Base-by-base conservation (phyloP, 495 filamentous ascomycete genomes). In the Annulohypoxylon stygium region DNA sequence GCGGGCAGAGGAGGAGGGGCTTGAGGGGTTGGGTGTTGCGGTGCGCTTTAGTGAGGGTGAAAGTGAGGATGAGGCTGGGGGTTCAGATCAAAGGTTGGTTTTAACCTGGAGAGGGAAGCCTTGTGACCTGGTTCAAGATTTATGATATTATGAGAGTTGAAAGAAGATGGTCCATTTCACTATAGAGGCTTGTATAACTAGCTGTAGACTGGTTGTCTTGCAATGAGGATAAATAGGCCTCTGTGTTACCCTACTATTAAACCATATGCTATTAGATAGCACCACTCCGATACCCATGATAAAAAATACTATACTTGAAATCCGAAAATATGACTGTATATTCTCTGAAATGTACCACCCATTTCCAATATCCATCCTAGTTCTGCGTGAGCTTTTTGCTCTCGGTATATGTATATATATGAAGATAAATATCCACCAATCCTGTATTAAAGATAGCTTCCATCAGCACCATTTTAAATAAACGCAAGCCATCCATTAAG, bases 11-110 rank as follows among this genome's bases (percentile, higher is more conserved):
- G 83, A 86, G 65, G 79, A 90, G 63, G 92, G 92, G 6, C 78
- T 95, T 48, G 87, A 86, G 66, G 86, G 86, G 11, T 71, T 95
- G 65, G 89, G 88, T 0, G 89, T 93, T 23, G 87, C 86, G 55
- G 80, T 85, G 57, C 78, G 83, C 67, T 88, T 92, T 77, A 74
- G 70, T 0, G 73, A 71, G 0, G 72, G 60, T 4, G 73, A 71
- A 0, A 71, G 60, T 6, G 75, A 75, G 10, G 68, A 39, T 3
- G 34, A 16, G 70, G 73, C 25, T 72, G 65, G 47, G 76, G 34
- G 37, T 1, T 14, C 83, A 62, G 23, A 30, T 7, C 67, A 60
- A 25, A 65, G 76, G 58, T 75, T 90, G 45, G 77, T 84, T 0
- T 77, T 92, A 71, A 89, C 86, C 1, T 90, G 87, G 85, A 86